Conservation (phyloP, 805 yeast genomes). For the Metschnikowia baotianmanensis region DNA sequence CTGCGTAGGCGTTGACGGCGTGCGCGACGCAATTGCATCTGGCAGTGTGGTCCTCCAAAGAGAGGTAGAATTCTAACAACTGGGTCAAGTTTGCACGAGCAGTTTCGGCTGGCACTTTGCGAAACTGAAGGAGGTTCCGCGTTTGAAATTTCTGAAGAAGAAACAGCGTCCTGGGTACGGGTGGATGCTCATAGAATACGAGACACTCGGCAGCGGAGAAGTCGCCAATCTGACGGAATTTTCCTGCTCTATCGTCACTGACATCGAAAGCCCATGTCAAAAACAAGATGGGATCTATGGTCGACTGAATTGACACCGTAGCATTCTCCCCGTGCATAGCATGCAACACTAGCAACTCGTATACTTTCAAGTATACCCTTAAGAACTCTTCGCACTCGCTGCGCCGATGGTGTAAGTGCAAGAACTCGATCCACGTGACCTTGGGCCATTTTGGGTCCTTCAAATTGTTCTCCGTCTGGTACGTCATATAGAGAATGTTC, state of each 20-base stretch:
- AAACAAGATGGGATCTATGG: not conserved
- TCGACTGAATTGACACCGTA: not conserved
- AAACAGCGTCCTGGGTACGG: constrained; percentile 20
- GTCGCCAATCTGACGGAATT: constrained; percentile 25
- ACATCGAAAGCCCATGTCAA: constrained; percentile 1
- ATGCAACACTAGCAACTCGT: constrained; percentile 26
- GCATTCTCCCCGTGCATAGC: not conserved
- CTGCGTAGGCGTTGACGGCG: constrained; percentile 27
- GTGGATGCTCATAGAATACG: constrained; percentile 23
- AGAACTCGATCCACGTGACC: constrained; percentile 37
- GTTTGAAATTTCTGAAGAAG: constrained; percentile 14
- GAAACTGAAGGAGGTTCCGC: not conserved
- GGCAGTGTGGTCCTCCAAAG: constrained; percentile 4
- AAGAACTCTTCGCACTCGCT: constrained; percentile 30
- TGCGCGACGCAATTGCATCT: constrained; percentile 27
- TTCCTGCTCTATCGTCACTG: not conserved
- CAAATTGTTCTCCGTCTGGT: constrained; percentile 28
- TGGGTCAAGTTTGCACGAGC: constrained; percentile 13
- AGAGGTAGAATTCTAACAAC: constrained; percentile 22
- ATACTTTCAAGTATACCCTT: constrained; percentile 31
- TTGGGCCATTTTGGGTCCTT: constrained; percentile 35
- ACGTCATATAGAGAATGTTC: constrained; percentile 27
- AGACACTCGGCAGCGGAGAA: constrained; percentile 34
- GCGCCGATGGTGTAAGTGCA: constrained; percentile 24
- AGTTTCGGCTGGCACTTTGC: not conserved